Base-by-base conservation (phyloP, 2,329 filamentous ascomycete species). In the Colletotrichum salicis region DNA sequence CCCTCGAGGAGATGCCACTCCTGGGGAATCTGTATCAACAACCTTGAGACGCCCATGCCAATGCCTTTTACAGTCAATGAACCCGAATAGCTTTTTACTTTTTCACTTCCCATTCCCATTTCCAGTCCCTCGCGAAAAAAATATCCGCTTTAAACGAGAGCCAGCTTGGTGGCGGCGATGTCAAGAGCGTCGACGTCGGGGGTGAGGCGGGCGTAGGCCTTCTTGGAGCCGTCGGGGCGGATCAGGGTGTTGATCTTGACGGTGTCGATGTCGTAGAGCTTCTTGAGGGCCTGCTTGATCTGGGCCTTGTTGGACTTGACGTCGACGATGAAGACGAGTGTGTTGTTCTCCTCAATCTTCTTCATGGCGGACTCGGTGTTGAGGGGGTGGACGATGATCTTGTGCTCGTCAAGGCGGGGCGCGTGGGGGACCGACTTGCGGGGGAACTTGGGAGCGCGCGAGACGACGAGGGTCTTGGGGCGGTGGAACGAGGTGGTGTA, bases 281-380 rank as follows among this genome's bases (percentile, higher is more conserved):
- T 97, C 95, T 98, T 99, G 79, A 99, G 89, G 76, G 96, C 94
- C 81, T 91, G 89, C 91, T 98, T 98, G 89, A 99, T 99, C 90
- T 99, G 96, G 84, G 95, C 92, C 94, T 99, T 99, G 92, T 99
- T 99, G 86, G 96, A 92, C 93, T 97, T 97, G 86, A 96, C 88
- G 79, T 98, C 93, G 82, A 97, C 94, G 80, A 97, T 97, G 91
- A 98, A 98, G 84, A 97, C 94, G 64, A 99, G 92, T 78, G 96
- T 99, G 92, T 99, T 99, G 92, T 99, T 95, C 93, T 99, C 96
- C 91, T 99, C 96, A 80, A 99, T 98, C 93, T 98, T 98, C 94
- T 99, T 99, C 96, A 99, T 98, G 82, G 97, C 96, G 83, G 93
- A 96, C 93, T 99, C 96, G 74, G 96, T 99, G 93, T 99, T 99